These are phyloP conservation scores for Boletus insuetus DNA, from an alignment of 768 basidiomycete genomes.

Conservation along the genomic window DNA sequence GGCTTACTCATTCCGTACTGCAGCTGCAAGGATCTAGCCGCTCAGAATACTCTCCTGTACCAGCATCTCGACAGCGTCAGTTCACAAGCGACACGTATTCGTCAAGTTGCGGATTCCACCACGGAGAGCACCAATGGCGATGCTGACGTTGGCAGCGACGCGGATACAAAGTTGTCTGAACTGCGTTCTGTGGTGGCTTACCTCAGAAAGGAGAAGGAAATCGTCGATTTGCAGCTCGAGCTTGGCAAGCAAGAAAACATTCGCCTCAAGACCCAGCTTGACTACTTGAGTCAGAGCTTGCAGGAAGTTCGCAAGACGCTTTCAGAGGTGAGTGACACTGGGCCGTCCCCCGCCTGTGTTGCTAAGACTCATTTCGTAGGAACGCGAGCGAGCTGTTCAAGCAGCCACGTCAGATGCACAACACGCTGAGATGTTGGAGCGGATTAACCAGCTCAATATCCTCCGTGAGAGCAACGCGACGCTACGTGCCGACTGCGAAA, in stretches of 20 bases:
- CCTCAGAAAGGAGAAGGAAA: constrained; percentile 88
- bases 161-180: constrained; percentile 66
- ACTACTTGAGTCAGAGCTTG: constrained; percentile 65
- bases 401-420: constrained; percentile 71
- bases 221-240: constrained; percentile 84
- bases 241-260: constrained; percentile 74
- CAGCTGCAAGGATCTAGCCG: constrained; percentile 70
- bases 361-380: constrained; percentile 41
- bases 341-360: neutral
- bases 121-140: constrained; percentile 39
- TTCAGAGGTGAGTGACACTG: constrained; percentile 52
- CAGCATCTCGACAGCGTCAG: constrained; percentile 84
- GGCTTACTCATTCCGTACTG: neutral
- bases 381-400: constrained; percentile 76
- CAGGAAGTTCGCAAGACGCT: constrained; percentile 69
- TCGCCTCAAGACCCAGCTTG: constrained; percentile 71
- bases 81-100: constrained; percentile 78
- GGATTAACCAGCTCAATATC: constrained; percentile 84
- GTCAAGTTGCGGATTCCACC: constrained; percentile 60
- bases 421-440: constrained; percentile 80
- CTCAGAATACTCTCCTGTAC: constrained; percentile 77
- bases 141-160: constrained; percentile 45
- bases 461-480: constrained; percentile 87
- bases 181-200: constrained; percentile 77
- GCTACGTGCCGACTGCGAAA: constrained; percentile 72